Conservation (phyloP, 2,329 filamentous ascomycete species). For the Ceratocystis lukuohia region DNA sequence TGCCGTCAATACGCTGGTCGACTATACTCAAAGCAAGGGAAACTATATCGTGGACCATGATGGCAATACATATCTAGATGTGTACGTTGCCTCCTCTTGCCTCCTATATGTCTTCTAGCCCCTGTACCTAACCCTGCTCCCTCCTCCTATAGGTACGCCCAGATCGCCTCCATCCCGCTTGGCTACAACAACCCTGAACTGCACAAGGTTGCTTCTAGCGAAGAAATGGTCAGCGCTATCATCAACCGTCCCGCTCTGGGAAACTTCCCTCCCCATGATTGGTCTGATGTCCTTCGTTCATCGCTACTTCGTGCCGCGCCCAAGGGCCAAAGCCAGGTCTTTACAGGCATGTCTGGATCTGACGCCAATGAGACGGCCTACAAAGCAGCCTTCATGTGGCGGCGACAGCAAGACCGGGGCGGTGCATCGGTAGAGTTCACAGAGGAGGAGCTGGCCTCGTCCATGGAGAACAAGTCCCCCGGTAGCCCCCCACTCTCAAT, state of each 20-base stretch:
- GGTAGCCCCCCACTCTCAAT: slow-evolving; percentile 65
- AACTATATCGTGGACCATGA: slow-evolving; percentile 70
- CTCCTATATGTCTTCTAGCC: neutral
- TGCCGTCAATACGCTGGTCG: slow-evolving; percentile 68
- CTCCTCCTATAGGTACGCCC: slow-evolving; percentile 44
- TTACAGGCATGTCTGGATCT: slow-evolving; percentile 65
- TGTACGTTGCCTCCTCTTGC: slow-evolving; percentile 34
- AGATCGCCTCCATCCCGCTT: slow-evolving; percentile 73
- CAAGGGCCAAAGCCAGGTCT: slow-evolving; percentile 63
- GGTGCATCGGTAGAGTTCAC: slow-evolving; percentile 58
- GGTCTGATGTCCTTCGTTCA: slow-evolving; percentile 56
- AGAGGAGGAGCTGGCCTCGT: slow-evolving; percentile 50
- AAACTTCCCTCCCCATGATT: slow-evolving; percentile 67
- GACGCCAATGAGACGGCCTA: slow-evolving; percentile 77
- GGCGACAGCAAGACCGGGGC: slow-evolving; percentile 57
- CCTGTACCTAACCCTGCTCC: neutral
- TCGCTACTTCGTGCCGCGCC: slow-evolving; percentile 62
- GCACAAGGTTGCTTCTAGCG: slow-evolving; percentile 48
- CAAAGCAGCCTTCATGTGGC: slow-evolving; percentile 79
- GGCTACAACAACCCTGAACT: slow-evolving; percentile 69
- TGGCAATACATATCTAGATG: slow-evolving; percentile 59
- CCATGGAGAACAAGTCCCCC: slow-evolving; percentile 59
- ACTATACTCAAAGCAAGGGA: slow-evolving; percentile 60
- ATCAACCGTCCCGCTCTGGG: slow-evolving; percentile 70
- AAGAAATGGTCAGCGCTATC: slow-evolving; percentile 58